Conservation (phyloP, 129 eudicot genomes). For the Tagetes patula region DNA sequence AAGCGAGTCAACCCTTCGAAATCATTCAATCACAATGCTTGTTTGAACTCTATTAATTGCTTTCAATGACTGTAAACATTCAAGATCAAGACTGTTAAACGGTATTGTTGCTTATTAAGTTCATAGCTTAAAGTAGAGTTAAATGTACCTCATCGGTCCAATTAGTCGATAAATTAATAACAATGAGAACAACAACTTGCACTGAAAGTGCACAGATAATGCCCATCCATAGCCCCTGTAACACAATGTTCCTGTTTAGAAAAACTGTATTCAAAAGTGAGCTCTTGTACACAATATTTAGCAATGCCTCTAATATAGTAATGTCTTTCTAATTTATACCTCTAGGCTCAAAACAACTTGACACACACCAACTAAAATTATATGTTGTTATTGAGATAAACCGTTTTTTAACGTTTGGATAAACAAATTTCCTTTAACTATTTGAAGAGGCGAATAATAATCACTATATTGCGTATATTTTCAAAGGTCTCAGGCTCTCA, state of each 20-base stretch:
- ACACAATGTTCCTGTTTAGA: slow-evolving; percentile 15
- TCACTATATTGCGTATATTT: no score
- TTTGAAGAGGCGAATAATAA: not conserved
- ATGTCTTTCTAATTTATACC: no score
- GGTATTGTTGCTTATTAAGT: not conserved
- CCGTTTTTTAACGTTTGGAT: not conserved
- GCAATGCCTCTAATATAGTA: no score
- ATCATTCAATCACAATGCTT: slow-evolving; percentile 19
- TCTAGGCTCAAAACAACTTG: not conserved
- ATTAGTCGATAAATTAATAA: slow-evolving; percentile 46
- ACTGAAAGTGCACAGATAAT: slow-evolving; percentile 61
- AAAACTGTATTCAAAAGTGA: no score
- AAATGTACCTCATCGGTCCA: slow-evolving; percentile 54
- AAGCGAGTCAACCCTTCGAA: not conserved
- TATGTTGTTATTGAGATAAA: no score
- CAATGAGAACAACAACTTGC: slow-evolving; percentile 56
- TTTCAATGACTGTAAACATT: slow-evolving; percentile 33
- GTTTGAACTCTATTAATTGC: slow-evolving; percentile 31
- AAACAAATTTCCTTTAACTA: no score
- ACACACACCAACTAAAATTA: no score
- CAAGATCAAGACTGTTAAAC: slow-evolving; percentile 7
- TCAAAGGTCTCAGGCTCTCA: not conserved
- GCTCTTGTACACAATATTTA: no score
- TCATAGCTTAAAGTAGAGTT: not conserved
- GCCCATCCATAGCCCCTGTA: slow-evolving; percentile 80